Percentiles rank a stretch among this genome's conserved stretches.
phyloP scores from a whole-genome alignment of 768 basidiomycete genomes.

The Psilocybe cubensis region DNA sequence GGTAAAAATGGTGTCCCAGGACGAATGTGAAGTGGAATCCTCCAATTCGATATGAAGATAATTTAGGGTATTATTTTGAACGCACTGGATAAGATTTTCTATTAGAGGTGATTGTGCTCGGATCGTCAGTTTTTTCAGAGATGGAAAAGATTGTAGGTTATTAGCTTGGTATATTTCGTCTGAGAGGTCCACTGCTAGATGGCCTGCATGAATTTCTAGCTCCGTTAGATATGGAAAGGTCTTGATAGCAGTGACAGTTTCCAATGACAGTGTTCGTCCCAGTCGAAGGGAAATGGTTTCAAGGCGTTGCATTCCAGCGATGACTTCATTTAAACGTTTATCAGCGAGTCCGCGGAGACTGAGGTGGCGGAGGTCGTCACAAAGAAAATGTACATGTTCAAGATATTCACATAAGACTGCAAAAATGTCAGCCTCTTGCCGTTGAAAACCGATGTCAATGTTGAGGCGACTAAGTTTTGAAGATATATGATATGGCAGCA shows the following conservation, averaged over 20 bases:
- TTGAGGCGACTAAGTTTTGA: constrained; percentile 36
- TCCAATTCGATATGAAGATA: constrained; percentile 44
- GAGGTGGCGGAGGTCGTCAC: constrained; percentile 35
- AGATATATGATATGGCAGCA: constrained; percentile 38
- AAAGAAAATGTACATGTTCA: constrained; percentile 29
- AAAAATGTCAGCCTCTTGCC: constrained; percentile 18
- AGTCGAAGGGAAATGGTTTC: constrained; percentile 41
- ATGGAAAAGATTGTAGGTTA: constrained; percentile 32
- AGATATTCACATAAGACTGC: constrained; percentile 29
- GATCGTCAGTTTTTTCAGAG: constrained; percentile 42
- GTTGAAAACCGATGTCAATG: constrained; percentile 43
- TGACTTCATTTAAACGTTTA: constrained; percentile 29
- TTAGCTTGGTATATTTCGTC: constrained; percentile 11
- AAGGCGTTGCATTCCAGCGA: constrained; percentile 36
- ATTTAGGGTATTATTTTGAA: constrained; percentile 35
- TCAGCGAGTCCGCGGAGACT: constrained; percentile 42
- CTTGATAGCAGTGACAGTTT: constrained; percentile 39
- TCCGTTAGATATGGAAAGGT: constrained; percentile 39
- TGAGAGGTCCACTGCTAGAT: constrained; percentile 33
- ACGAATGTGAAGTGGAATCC: constrained; percentile 22
- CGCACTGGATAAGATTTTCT: constrained; percentile 34
- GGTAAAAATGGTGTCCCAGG: constrained; percentile 40
- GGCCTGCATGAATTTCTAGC: constrained; percentile 48
- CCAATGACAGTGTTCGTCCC: constrained; percentile 38
- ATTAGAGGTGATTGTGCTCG: constrained; percentile 38